Evolutionary conservation across 768 basidiomycete genomes (phyloP), one percentile per base, ranked within the genome.

Genomic region (Trametes maxima): DNA sequence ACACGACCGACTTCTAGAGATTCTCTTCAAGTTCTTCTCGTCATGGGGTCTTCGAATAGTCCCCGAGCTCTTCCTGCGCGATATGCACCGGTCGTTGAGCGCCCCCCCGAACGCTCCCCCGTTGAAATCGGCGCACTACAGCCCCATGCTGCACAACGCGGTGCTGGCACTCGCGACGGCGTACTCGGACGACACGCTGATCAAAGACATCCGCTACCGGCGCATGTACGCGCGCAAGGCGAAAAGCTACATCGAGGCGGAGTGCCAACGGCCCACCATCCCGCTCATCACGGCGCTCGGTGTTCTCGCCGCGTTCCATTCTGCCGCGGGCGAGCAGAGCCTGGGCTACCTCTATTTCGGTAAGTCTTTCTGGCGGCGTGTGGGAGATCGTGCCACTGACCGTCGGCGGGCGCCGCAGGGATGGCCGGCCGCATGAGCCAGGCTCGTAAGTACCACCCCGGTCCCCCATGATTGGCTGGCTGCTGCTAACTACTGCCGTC

Each of bases 61-160:
- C 2, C 77, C 79, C 11, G 66, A 71, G 36, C 71, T 79, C 24
- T 79, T 80, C 64, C 70, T 76, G 16, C 71, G 74, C 25, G 79
- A 79, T 66, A 79, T 80, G 79, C 71, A 75, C 48, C 74, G 73
- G 46, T 72, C 70, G 25, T 69, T 79, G 39, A 69, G 66, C 37
- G 50, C 66, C 5, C 73, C 76, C 8, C 65, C 51, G 0, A 59
- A 60, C 1, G 57, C 68, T 2, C 60, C 66, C 0, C 68, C 69
- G 11, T 79, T 79, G 0, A 80, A 80, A 60, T 79, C 80, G 0
- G 71, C 82, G 2, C 86, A 89, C 64, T 90, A 89, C 70, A 87
- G 86, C 2, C 86, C 88, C 0, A 85, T 89, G 82, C 77, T 89
- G 8, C 88, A 90, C 73, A 90, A 90, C 64, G 79, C 86, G 1